Conservation (phyloP, 208 protist genomes). For the Trichomonas tenax region DNA sequence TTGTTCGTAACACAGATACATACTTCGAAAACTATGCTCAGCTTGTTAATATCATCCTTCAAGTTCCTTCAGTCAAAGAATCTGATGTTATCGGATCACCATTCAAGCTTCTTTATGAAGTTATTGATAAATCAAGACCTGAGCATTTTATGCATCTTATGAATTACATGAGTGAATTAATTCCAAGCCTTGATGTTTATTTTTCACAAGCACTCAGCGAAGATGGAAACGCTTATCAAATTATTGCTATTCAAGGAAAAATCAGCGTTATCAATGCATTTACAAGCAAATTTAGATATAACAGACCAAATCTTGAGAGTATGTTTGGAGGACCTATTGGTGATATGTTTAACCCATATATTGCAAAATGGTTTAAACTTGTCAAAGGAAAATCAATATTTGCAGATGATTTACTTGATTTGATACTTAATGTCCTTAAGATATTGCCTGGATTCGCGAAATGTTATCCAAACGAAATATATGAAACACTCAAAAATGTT, state of each 20-base stretch:
- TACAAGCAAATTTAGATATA: background rate
- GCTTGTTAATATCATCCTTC: background rate
- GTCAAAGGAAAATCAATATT: background rate
- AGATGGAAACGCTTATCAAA: background rate
- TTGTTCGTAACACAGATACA: background rate
- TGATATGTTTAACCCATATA: background rate
- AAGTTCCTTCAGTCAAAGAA: background rate
- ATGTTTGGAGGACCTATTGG: background rate
- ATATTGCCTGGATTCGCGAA: background rate
- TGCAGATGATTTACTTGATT: background rate
- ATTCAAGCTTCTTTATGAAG: background rate
- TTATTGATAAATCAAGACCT: background rate
- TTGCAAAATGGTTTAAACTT: background rate
- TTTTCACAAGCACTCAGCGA: background rate
- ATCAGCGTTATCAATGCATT: background rate
- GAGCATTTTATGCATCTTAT: background rate
- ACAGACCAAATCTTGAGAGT: background rate
- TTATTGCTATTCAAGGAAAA: background rate
- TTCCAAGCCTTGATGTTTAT: background rate
- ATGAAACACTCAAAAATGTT: background rate
- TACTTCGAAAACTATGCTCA: background rate
- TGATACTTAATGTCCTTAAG: background rate
- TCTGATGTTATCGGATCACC: background rate
- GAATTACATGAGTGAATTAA: background rate
- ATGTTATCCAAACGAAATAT: background rate